phyloP scores from a whole-genome alignment of 345 rosid genomes.

The Populus alba region DNA sequence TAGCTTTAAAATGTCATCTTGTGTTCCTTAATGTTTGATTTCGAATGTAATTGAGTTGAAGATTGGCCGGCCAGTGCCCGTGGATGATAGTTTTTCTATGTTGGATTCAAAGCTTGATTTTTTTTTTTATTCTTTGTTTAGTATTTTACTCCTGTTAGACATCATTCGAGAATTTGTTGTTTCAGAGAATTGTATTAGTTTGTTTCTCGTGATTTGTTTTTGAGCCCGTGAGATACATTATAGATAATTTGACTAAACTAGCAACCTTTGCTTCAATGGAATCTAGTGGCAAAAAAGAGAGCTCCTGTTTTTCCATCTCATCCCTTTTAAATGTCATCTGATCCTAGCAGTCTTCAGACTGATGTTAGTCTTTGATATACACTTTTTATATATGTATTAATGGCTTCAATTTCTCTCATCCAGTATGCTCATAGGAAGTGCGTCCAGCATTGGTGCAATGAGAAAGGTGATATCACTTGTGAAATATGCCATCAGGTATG shows the following conservation, averaged over 20 bases:
- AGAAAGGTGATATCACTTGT: slow-evolving; percentile 82
- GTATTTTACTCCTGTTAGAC: not conserved
- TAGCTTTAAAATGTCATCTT: not conserved
- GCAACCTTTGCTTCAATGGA: too few relatives aligned
- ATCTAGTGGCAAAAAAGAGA: too few relatives aligned
- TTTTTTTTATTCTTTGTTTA: not conserved
- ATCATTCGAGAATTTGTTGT: not conserved
- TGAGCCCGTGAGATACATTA: not conserved
- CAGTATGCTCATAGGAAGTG: slow-evolving; percentile 93
- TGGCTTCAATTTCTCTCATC: not conserved
- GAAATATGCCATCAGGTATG: slow-evolving; percentile 94
- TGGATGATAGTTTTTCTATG: not conserved
- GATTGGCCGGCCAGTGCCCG: not conserved
- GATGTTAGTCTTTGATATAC: not conserved
- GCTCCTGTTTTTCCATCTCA: not conserved
- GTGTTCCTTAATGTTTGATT: not conserved
- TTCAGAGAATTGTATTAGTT: not conserved
- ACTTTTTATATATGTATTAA: not conserved
- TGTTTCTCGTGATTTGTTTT: not conserved
- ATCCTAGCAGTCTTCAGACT: not conserved
- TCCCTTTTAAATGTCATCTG: not conserved
- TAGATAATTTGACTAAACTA: not conserved
- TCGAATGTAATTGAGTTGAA: not conserved
- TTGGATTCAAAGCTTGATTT: not conserved
- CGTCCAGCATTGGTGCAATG: slow-evolving; percentile 95